Conservation (phyloP, 306 rosid genomes). For the Rosa rugosa region DNA sequence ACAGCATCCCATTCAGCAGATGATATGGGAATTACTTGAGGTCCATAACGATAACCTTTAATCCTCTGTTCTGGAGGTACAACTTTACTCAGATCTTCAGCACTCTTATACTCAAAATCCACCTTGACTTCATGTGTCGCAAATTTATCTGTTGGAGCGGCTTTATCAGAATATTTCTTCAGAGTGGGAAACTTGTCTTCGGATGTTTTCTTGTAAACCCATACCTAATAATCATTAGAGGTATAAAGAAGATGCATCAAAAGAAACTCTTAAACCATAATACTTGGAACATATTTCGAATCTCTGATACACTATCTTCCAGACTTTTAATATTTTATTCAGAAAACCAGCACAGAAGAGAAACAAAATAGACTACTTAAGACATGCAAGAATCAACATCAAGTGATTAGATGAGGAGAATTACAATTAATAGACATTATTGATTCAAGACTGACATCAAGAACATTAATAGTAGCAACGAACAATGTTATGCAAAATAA, state of each 20-base stretch:
- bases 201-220: constrained; percentile 92
- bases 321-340: background rate
- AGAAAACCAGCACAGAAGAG: background rate
- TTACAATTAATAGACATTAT: background rate
- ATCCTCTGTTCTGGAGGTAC: constrained; percentile 91
- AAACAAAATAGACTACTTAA: background rate
- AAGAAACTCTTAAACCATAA: background rate
- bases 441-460: background rate
- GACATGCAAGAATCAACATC: constrained; percentile 1
- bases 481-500: constrained; percentile 4
- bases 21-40: constrained; percentile 90
- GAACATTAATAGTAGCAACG: background rate
- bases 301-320: background rate
- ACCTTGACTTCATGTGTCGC: constrained; percentile 86
- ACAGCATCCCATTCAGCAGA: constrained; percentile 82
- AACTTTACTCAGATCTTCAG: constrained; percentile 50
- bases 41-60: constrained; percentile 91
- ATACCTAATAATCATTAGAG: constrained; percentile 51
- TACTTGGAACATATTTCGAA: constrained; percentile 1
- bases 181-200: constrained; percentile 88
- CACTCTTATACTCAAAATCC: constrained; percentile 72
- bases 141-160: constrained; percentile 65
- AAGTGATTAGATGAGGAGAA: background rate
- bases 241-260: constrained; percentile 12
- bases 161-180: constrained; percentile 91